phyloP scores from a whole-genome alignment of 192 early-diverging fungal genomes.

The Rhizophlyctis rosea region DNA sequence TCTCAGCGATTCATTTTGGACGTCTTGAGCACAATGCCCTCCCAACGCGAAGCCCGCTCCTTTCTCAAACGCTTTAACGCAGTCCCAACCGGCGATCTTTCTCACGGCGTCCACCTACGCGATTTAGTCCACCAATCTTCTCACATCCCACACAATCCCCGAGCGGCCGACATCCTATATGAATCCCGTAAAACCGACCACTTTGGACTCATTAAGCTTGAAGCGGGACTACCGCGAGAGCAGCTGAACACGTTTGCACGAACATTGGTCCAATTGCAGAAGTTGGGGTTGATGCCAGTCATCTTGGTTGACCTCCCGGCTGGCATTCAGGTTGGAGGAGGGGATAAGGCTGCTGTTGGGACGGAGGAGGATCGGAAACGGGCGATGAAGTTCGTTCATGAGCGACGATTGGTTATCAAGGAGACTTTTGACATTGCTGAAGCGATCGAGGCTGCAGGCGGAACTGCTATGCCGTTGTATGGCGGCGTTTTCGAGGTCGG shows the following conservation, averaged over 20 bases:
- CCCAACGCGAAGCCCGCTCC: constrained; percentile 59
- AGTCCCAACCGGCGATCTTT: constrained; percentile 5
- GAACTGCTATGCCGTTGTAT: constrained; percentile 65
- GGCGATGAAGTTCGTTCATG: no score
- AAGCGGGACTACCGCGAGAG: constrained; percentile 43
- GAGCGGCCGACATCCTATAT: constrained; percentile 6
- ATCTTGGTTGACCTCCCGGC: constrained; percentile 52
- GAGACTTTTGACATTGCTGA: constrained; percentile 60
- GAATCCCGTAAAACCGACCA: constrained; percentile 24
- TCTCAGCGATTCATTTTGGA: constrained; percentile 58
- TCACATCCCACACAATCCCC: not conserved
- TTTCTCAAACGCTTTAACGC: constrained; percentile 53
- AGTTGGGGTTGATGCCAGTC: constrained; percentile 62
- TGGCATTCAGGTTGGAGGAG: not conserved
- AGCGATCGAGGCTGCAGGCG: constrained; percentile 70
- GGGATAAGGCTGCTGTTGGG: not conserved
- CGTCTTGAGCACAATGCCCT: constrained; percentile 58
- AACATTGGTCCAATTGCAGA: constrained; percentile 62
- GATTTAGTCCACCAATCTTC: not conserved
- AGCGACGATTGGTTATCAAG: constrained; percentile 43
- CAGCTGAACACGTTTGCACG: constrained; percentile 41
- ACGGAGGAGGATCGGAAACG: constrained; percentile 9
- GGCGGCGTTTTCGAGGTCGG: constrained; percentile 42
- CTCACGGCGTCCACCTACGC: not conserved
- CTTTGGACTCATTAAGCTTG: constrained; percentile 58